phyloP scores from a whole-genome alignment of 2,329 filamentous ascomycete genomes.

The Aphanoascus verrucosus region DNA sequence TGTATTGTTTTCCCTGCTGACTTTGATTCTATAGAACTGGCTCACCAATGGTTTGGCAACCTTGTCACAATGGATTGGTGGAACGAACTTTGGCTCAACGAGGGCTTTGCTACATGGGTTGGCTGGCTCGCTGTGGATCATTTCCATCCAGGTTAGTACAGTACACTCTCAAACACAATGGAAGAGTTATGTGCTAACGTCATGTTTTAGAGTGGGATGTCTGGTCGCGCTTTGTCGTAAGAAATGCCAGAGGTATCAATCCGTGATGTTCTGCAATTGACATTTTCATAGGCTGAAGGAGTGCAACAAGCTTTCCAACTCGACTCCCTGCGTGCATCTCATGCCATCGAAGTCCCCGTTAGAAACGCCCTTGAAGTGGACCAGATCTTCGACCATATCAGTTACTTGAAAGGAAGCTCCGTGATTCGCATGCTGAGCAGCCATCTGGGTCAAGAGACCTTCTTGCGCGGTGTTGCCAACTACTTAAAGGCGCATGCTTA shows the following conservation, averaged over 20 bases:
- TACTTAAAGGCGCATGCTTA: constrained; percentile 87
- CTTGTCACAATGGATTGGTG: constrained; percentile 96
- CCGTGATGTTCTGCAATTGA: constrained; percentile 26
- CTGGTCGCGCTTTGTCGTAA: constrained; percentile 88
- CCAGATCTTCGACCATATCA: constrained; percentile 95
- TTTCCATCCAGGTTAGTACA: constrained; percentile 59
- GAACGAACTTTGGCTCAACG: constrained; percentile 88
- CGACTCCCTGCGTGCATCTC: constrained; percentile 80
- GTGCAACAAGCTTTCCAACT: constrained; percentile 85
- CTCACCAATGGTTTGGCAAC: constrained; percentile 94
- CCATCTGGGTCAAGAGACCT: constrained; percentile 76
- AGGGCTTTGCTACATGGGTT: constrained; percentile 97
- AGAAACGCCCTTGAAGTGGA: constrained; percentile 90
- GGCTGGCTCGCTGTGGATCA: constrained; percentile 88
- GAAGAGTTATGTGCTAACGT: constrained; percentile 16
- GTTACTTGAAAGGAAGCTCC: constrained; percentile 91
- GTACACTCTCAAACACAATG: constrained; percentile 12
- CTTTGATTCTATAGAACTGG: constrained; percentile 54
- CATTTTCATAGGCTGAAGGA: constrained; percentile 58
- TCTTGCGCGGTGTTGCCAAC: constrained; percentile 77
- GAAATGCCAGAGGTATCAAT: constrained; percentile 46
- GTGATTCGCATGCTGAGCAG: constrained; percentile 92
- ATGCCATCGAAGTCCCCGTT: constrained; percentile 93
- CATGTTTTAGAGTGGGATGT: constrained; percentile 69
- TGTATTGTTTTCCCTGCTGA: constrained; percentile 8